A percentile compares a stretch with the other conserved stretches of the same genome.
These are phyloP conservation scores for Pythium sp. DNA, from an alignment of 352 stramenopile genomes.

Conservation along the genomic window DNA sequence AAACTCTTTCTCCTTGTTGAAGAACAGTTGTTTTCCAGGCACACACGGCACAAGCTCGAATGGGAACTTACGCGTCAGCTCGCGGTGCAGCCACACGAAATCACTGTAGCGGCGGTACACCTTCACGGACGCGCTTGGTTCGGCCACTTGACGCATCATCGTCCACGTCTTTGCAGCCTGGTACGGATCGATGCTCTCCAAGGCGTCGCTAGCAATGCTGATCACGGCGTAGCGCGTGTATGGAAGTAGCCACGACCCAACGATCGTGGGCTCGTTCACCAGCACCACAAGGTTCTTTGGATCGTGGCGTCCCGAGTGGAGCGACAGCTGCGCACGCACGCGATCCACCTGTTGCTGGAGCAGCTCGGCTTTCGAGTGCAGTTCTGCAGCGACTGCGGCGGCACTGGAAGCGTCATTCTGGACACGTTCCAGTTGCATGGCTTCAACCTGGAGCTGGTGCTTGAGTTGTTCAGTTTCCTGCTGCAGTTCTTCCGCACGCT, in stretches of 20 bases:
- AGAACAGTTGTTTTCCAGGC: conserved; percentile 75
- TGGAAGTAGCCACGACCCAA: conserved; percentile 79
- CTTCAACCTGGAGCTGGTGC: conserved; percentile 66
- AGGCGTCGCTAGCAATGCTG: conserved; percentile 60
- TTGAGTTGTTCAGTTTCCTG: conserved; percentile 75
- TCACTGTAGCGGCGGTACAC: conserved; percentile 86
- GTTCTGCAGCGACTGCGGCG: conserved; percentile 59
- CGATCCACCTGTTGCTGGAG: conserved; percentile 77
- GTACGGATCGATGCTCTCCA: conserved; percentile 52
- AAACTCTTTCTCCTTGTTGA: conserved; percentile 87
- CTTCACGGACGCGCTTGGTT: conserved; percentile 72
- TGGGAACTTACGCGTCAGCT: conserved; percentile 63
- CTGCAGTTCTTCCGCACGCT: conserved; percentile 71
- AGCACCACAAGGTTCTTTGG: conserved; percentile 79
- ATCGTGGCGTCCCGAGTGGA: conserved; percentile 74
- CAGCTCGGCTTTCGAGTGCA: conserved; percentile 65
- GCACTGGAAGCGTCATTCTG: conserved; percentile 69
- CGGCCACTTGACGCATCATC: conserved; percentile 63
- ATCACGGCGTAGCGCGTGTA: conserved; percentile 86
- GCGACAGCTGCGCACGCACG: conserved; percentile 70
- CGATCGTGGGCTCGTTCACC: conserved; percentile 74
- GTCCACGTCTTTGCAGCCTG: conserved; percentile 76
- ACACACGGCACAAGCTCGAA: conserved; percentile 75
- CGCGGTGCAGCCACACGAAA: conserved; percentile 80
- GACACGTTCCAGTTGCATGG: conserved; percentile 63